Evolutionary conservation across 75 land plant species (phyloP).

Genomic region (Pseudotsuga menziesii): DNA sequence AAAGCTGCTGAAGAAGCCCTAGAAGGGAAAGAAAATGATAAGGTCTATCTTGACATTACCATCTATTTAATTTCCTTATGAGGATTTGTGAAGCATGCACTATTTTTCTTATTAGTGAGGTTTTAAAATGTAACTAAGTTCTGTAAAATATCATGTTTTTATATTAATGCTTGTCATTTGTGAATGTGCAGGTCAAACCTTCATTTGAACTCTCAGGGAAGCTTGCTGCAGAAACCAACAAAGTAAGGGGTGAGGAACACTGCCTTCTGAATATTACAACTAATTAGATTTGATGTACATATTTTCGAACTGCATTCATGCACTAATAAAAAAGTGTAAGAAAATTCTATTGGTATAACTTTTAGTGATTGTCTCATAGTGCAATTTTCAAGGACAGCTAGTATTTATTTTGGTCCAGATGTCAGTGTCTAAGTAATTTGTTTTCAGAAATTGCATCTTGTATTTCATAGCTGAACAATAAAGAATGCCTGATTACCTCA

Average conservation of each 20-base stretch:
- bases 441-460: no score
- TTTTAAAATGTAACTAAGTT: slow-evolving; percentile 13
- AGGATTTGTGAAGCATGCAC: slow-evolving; percentile 6
- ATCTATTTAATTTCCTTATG: not conserved
- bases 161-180: slow-evolving; percentile 5
- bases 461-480: no score
- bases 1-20: slow-evolving; percentile 76
- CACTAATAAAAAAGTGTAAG: no score
- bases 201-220: slow-evolving; percentile 98
- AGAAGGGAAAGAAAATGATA: slow-evolving; percentile 72
- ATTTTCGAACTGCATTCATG: no score
- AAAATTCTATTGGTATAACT: no score
- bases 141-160: slow-evolving; percentile 2
- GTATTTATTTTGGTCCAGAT: no score
- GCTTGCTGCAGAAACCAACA: slow-evolving; percentile 96
- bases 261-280: not conserved
- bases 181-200: slow-evolving; percentile 67
- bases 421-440: no score
- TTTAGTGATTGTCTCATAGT: no score
- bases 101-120: not conserved
- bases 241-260: slow-evolving; percentile 65
- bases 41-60: slow-evolving; percentile 11
- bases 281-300: no score
- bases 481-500: no score
- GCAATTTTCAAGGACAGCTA: no score